These are phyloP conservation scores for Tuber microsphaerosporum DNA, from an alignment of 495 filamentous ascomycete species.

Conservation along the genomic window DNA sequence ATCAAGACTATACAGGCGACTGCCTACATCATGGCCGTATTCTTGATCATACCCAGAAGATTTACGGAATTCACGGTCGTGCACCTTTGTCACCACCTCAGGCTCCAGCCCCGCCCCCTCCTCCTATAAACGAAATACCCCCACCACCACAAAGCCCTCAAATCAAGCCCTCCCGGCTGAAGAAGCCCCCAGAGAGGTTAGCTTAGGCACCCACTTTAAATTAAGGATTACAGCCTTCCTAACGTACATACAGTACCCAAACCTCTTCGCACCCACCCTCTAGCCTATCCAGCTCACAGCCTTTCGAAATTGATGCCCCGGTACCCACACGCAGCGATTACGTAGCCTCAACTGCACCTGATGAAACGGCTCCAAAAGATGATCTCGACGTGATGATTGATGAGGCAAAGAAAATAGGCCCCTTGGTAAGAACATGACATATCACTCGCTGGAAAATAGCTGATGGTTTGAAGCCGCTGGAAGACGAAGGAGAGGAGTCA, in stretches of 20 bases:
- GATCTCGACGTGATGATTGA: constrained; percentile 55
- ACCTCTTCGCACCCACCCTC: background rate
- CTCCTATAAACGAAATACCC: background rate
- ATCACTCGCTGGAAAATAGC: constrained; percentile 23
- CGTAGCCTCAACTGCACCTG: background rate
- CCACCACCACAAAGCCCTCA: constrained; percentile 10
- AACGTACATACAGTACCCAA: constrained; percentile 9
- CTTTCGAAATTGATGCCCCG: background rate
- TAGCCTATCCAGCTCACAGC: background rate
- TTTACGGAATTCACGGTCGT: constrained; percentile 54
- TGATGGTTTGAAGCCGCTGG: constrained; percentile 6
- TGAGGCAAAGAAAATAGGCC: constrained; percentile 50
- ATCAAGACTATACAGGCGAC: constrained; percentile 71
- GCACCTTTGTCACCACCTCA: background rate
- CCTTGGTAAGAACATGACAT: constrained; percentile 48
- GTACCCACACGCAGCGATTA: background rate
- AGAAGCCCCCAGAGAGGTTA: constrained; percentile 7
- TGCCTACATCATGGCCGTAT: constrained; percentile 60
- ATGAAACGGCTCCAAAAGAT: constrained; percentile 40
- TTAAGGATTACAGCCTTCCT: background rate
- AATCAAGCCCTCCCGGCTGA: constrained; percentile 1
- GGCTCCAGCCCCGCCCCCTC: background rate
- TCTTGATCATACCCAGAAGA: constrained; percentile 52
- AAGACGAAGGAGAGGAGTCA: constrained; percentile 20
- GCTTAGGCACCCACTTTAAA: background rate